These are phyloP conservation scores for Mycena sanguinolenta DNA, from an alignment of 768 basidiomycete species.

Conservation along the genomic window DNA sequence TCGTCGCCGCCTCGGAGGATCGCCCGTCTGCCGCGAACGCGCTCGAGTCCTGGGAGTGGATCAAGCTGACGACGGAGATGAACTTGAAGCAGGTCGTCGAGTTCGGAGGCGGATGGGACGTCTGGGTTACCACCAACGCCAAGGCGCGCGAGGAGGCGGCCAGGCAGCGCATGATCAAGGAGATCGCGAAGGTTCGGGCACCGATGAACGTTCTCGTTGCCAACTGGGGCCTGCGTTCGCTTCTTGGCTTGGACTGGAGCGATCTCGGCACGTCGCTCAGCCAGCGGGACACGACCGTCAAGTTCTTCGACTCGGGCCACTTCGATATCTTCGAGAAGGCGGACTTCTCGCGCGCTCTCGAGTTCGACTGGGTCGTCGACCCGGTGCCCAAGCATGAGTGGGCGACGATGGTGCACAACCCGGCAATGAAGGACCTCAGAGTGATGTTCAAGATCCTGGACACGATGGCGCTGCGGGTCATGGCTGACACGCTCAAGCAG, in stretches of 20 bases:
- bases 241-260: constrained; percentile 4
- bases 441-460: constrained; percentile 28
- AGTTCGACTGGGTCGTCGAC: constrained; percentile 18
- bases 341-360: constrained; percentile 21
- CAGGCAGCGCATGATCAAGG: not conserved
- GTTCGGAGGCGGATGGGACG: constrained; percentile 10
- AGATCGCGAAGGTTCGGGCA: not conserved
- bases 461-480: constrained; percentile 28
- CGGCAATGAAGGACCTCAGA: constrained; percentile 25
- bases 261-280: constrained; percentile 13
- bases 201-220: not conserved
- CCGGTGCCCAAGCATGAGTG: constrained; percentile 16
- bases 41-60: constrained; percentile 27
- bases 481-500: constrained; percentile 25
- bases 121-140: constrained; percentile 6
- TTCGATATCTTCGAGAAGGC: constrained; percentile 30
- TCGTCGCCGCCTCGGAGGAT: constrained; percentile 18
- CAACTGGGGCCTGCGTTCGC: constrained; percentile 21
- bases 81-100: constrained; percentile 25
- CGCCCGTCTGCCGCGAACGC: constrained; percentile 26
- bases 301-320: constrained; percentile 11
- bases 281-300: constrained; percentile 13
- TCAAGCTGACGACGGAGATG: constrained; percentile 17
- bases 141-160: not conserved
- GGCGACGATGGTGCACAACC: constrained; percentile 27